These are phyloP conservation scores for Gossypium herbaceum DNA, from an alignment of 345 rosid genomes.

Conservation along the genomic window DNA sequence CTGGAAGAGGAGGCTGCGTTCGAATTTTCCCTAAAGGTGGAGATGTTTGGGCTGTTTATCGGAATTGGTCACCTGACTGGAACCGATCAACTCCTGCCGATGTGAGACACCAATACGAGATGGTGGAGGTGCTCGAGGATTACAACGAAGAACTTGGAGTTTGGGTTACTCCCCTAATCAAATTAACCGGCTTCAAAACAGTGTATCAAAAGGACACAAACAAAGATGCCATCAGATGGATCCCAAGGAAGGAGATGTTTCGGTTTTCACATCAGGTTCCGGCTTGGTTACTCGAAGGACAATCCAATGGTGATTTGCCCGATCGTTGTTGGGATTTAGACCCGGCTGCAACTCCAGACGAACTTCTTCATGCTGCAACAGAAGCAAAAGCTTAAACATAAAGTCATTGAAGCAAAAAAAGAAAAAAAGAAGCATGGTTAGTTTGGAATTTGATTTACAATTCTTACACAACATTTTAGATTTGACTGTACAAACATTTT, in stretches of 20 bases:
- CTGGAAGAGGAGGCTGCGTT: conserved; percentile 97
- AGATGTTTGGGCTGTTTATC: conserved; percentile 92
- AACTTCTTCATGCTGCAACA: conserved; percentile 60
- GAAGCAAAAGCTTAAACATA: conserved; percentile 34
- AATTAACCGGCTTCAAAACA: conserved; percentile 77
- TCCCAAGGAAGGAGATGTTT: conserved; percentile 74
- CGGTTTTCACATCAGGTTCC: conserved; percentile 3
- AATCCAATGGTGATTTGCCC: conserved; percentile 42
- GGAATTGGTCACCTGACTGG: conserved; percentile 90
- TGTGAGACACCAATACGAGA: conserved; percentile 85
- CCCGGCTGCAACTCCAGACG: conserved; percentile 97
- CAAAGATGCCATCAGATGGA: conserved; percentile 70
- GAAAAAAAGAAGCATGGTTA: background rate
- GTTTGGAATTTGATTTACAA: conserved; percentile 39
- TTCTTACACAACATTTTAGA: conserved; percentile 49
- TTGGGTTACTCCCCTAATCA: conserved; percentile 66
- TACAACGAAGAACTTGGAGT: conserved; percentile 89
- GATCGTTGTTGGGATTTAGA: conserved; percentile 93
- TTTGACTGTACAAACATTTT: conserved; percentile 58
- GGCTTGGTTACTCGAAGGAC: conserved; percentile 54
- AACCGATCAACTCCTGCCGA: conserved; percentile 69
- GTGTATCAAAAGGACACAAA: conserved; percentile 60
- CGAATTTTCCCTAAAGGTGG: conserved; percentile 89
- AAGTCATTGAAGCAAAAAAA: background rate
- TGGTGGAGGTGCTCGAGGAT: conserved; percentile 94